Evolutionary conservation across 2,329 filamentous ascomycete genomes (phyloP).

Genomic region (Pseudonectria foliicola): DNA sequence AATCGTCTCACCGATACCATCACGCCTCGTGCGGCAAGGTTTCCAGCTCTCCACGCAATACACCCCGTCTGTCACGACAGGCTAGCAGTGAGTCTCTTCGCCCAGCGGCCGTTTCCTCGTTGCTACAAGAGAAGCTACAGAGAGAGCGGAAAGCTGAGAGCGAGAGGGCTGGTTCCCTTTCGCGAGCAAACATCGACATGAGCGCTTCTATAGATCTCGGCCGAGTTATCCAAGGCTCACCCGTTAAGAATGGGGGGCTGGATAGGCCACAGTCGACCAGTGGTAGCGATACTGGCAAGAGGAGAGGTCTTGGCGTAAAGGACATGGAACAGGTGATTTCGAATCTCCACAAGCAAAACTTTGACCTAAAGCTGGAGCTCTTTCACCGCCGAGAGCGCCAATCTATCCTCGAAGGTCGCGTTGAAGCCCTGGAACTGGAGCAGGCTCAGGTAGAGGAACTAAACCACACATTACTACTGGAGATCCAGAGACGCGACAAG

Average conservation of each 20-base stretch:
- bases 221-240: conserved; percentile 32
- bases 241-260: conserved; percentile 26
- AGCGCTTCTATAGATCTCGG: conserved; percentile 32
- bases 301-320: conserved; percentile 54
- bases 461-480: conserved; percentile 50
- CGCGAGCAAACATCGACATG: conserved; percentile 31
- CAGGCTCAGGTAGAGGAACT: conserved; percentile 48
- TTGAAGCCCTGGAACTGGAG: conserved; percentile 49
- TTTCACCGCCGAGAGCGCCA: conserved; percentile 62
- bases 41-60: conserved; percentile 32
- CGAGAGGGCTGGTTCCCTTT: conserved; percentile 31
- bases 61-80: conserved; percentile 36
- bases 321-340: conserved; percentile 65
- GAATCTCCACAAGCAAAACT: conserved; percentile 67
- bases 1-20: conserved; percentile 33
- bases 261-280: conserved; percentile 38
- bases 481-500: conserved; percentile 62
- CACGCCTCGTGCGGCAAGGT: conserved; percentile 32
- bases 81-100: conserved; percentile 34
- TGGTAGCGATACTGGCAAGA: conserved; percentile 33
- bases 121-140: conserved; percentile 49
- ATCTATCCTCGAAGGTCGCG: conserved; percentile 47
- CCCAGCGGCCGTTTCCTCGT: conserved; percentile 38
- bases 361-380: conserved; percentile 67
- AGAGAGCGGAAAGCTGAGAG: conserved; percentile 43